Base-by-base conservation (phyloP, 345 rosid species). In the Theobroma cacao region DNA sequence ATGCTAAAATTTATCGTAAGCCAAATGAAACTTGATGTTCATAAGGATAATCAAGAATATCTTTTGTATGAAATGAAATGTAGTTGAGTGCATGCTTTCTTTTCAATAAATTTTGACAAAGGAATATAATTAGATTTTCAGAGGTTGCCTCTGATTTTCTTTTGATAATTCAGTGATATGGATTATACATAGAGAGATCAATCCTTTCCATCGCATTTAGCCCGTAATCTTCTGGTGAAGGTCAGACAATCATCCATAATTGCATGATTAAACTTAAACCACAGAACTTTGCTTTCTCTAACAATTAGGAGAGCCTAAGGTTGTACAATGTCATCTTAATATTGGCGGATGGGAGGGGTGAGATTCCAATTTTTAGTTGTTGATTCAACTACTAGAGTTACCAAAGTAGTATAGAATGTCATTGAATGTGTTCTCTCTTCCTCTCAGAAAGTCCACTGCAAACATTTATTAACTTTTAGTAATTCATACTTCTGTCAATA, bases 11-110 rank as follows among this genome's bases (percentile, higher is more conserved):
- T 89, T 41, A 73, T 81, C 78, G 73, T 75, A 26, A 75, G 78
- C 81, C 89, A 87, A 83, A 88, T 87, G 83, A 84, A 86, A 84
- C 80, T 36, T 26, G 72, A 67, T 72, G 82, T 75, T 76, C 74
- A 76, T 17, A 30, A 74, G 55, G 78, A 80, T 53, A 33, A 66
- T 53, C 81, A 63, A 77, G 84, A 82, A 15, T 20, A 48, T 61
- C 20, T 28, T 72, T 56, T 80, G 28, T 77, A 47, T 41, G 82
- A 78, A 22, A 77, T 64, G 72, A 22, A 61, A 68, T 34, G n/a
- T 56, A 20, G 38, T 66, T 65, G 64, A 66, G 30, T 14, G 38
- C 22, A 26, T 26, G 55, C 34, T 26, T 28, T 28, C 33, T 26
- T 28, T 12, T 28, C 18, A 60, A 60, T 60, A 60, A 60, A 60